phyloP scores from a whole-genome alignment of 2,329 filamentous ascomycete species.

The Diaporthe velutina region DNA sequence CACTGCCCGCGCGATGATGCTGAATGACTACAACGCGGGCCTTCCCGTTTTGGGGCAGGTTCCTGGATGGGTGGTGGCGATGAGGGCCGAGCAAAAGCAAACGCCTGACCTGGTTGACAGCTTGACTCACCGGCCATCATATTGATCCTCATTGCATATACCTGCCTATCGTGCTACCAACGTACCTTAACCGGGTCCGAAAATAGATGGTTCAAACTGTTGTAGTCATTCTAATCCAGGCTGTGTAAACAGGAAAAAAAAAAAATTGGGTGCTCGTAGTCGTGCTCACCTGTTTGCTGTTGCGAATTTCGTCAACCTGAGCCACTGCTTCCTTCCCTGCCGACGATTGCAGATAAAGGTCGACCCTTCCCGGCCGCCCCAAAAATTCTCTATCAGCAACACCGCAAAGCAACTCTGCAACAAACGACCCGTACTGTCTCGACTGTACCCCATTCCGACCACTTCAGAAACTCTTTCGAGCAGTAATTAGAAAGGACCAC shows the following conservation, averaged over 20 bases:
- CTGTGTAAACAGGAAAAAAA: neutral
- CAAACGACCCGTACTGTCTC: neutral
- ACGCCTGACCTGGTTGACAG: neutral
- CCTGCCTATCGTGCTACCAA: neutral
- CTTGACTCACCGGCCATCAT: slow-evolving; percentile 36
- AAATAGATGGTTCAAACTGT: neutral
- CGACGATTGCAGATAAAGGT: slow-evolving; percentile 39
- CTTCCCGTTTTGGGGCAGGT: slow-evolving; percentile 34
- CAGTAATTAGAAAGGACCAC: neutral
- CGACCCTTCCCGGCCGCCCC: slow-evolving; percentile 34
- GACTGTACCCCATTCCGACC: neutral
- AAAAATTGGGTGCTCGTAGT: slow-evolving; percentile 3
- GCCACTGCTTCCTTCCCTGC: slow-evolving; percentile 35
- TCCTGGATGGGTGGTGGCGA: slow-evolving; percentile 23
- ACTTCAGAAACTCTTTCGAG: neutral
- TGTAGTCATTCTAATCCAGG: slow-evolving; percentile 27
- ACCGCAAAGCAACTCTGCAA: slow-evolving; percentile 34
- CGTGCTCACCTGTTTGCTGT: neutral
- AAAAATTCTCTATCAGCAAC: slow-evolving; percentile 38
- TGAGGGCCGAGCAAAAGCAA: neutral
- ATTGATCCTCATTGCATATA: neutral
- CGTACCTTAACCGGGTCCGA: neutral
- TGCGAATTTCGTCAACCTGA: slow-evolving; percentile 19
- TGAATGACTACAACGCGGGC: slow-evolving; percentile 39
- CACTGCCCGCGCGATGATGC: slow-evolving; percentile 30